A percentile compares a stretch with the other conserved stretches of the same genome.
Conservation (phyloP, 192 early-diverging fungal species). For the Coemansia furcata region DNA sequence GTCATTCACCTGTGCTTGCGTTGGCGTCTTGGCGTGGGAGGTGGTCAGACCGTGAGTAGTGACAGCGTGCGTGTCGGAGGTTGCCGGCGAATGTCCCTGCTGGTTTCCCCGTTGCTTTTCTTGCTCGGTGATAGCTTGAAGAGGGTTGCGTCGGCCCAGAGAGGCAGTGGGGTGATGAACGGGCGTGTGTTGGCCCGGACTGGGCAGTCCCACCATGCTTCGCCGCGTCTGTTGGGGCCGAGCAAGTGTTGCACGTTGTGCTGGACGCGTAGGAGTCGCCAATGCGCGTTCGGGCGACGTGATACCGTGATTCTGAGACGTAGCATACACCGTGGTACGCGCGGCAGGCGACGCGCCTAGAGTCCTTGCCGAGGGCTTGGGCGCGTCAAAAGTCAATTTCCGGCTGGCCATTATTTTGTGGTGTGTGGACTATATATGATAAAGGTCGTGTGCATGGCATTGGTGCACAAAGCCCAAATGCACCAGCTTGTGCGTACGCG, state of each 20-base stretch:
- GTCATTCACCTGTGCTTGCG: not conserved
- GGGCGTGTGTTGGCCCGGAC: slow-evolving; percentile 6
- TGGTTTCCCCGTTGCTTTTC: slow-evolving; percentile 35
- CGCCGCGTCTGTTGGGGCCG: slow-evolving; percentile 16
- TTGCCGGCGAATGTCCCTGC: not conserved
- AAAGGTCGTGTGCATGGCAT: not conserved
- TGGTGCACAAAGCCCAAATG: slow-evolving; percentile 5
- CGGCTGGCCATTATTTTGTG: slow-evolving; percentile 36
- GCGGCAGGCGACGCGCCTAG: slow-evolving; percentile 39
- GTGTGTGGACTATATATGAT: not conserved
- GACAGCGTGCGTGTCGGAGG: not conserved
- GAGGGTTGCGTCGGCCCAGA: slow-evolving; percentile 20
- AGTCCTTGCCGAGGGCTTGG: slow-evolving; percentile 28
- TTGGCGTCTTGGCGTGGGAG: not conserved
- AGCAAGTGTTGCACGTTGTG: slow-evolving; percentile 36
- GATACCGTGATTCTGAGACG: slow-evolving; percentile 13
- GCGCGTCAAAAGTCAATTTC: slow-evolving; percentile 50
- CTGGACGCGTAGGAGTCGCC: slow-evolving; percentile 37
- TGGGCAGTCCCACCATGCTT: slow-evolving; percentile 14
- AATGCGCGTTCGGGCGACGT: slow-evolving; percentile 26
- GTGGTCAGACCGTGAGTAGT: not conserved
- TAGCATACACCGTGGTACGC: slow-evolving; percentile 17
- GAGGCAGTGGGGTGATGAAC: slow-evolving; percentile 1
- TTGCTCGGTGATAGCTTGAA: slow-evolving; percentile 42
- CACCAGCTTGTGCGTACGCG: slow-evolving; percentile 1